Evolutionary conservation across 257 asterid genomes (phyloP), one percentile per base, ranked within the genome.

Genomic region (Linaria vulgaris): DNA sequence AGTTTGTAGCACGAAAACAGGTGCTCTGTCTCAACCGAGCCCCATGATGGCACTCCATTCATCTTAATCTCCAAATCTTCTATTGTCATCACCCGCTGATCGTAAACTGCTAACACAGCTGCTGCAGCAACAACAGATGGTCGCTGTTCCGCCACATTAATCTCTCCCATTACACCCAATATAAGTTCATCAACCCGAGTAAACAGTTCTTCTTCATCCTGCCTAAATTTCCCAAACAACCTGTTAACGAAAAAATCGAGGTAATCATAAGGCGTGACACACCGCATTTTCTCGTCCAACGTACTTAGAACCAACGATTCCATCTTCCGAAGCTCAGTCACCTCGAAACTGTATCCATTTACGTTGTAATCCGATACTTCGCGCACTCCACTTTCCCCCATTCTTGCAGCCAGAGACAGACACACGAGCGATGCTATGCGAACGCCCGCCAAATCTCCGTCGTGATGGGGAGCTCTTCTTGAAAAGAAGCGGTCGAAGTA

Each of bases 401-500:
- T 67, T 62, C 72, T 79, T 3, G 84, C 84, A 44, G 84, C 84
- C 67, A 79, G 31, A 23, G 79, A 75, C 23, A 72, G 61, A 38
- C 84, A 79, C 1, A 77, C 81, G 21, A 65, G 19, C 48, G 79
- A 65, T 13, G 6, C 6, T 3, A 2, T 30, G 37, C 6, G 6
- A 69, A 30, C 41, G 72, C 45, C 48, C 57, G 72, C 54, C 55
- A 9, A 1, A 49, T 59, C 78, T 68, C 56, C 54, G 43, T 1
- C n/a, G 64, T 66, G 25, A 56, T 79, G 27, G 1, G 74, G 43
- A 9, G 80, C 50, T 57, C 73, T 80, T 38, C n/a, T n/a, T n/a
- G n/a, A n/a, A n/a, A n/a, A n/a, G n/a, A n/a, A n/a, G n/a, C 74
- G 69, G 44, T 83, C 86, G 14, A 80, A 74, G 16, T 83, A 83